Conservation (phyloP, 192 early-diverging fungal species). For the Borealophlyctis nickersoniae region DNA sequence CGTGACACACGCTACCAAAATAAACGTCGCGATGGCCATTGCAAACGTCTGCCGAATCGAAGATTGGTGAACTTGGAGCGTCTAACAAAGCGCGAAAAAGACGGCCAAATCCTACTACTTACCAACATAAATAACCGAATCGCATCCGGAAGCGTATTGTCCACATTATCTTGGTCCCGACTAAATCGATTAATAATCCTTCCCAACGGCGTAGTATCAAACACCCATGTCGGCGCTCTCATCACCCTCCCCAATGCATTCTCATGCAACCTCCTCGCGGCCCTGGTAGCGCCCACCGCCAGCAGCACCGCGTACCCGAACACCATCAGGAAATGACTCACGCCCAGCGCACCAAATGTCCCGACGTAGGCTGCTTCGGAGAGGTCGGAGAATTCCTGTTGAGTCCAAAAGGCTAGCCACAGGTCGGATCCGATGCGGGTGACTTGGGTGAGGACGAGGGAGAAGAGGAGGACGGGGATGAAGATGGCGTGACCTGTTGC, state of each 20-base stretch:
- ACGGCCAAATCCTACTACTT: too few species aligned
- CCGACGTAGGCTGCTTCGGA: conserved; percentile 49
- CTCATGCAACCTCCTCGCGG: conserved; percentile 63
- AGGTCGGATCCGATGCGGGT: conserved; percentile 46
- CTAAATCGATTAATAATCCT: conserved; percentile 58
- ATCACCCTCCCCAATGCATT: conserved; percentile 60
- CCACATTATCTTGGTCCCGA: conserved; percentile 61
- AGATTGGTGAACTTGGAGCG: too few species aligned
- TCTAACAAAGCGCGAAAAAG: too few species aligned
- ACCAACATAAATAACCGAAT: conserved; percentile 55
- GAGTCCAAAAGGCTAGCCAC: conserved; percentile 13
- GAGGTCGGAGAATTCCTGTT: conserved; percentile 1
- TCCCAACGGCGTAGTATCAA: conserved; percentile 63
- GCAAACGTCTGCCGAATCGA: too few species aligned
- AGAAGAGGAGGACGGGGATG: conserved; percentile 34
- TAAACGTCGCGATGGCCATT: conserved; percentile 51
- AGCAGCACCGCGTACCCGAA: conserved; percentile 51
- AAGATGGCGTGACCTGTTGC: conserved; percentile 45
- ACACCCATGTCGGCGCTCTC: conserved; percentile 72
- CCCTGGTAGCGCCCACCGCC: conserved; percentile 47
- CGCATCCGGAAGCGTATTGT: conserved; percentile 57
- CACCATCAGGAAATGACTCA: conserved; percentile 52
- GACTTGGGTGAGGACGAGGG: conserved; percentile 46
- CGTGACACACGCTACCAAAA: conserved; percentile 50
- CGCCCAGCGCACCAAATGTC: conserved; percentile 61